Percentiles rank a stretch among this genome's conserved stretches.
phyloP scores from a whole-genome alignment of 495 filamentous ascomycete genomes.

The Xylaria longipes region DNA sequence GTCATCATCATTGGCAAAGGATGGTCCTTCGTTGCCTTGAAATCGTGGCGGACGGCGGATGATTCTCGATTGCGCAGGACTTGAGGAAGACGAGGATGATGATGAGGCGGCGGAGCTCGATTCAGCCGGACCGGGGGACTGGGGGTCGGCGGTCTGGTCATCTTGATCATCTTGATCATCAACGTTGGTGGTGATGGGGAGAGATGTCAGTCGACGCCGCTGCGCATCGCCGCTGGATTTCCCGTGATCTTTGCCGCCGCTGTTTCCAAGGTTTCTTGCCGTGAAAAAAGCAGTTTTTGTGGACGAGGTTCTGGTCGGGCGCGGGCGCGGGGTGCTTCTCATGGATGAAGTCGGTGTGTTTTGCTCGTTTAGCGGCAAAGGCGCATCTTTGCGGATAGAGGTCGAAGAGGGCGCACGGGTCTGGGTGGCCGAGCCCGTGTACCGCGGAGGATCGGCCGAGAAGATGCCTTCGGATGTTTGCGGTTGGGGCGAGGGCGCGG shows the following conservation, averaged over 20 bases:
- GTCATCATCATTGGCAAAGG: constrained; percentile 51
- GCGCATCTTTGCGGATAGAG: constrained; percentile 68
- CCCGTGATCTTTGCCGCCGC: constrained; percentile 29
- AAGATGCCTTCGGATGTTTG: constrained; percentile 51
- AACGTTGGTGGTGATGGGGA: constrained; percentile 38
- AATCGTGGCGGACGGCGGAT: constrained; percentile 65
- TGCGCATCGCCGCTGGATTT: constrained; percentile 34
- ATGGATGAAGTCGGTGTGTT: constrained; percentile 45
- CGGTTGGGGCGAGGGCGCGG: constrained; percentile 59
- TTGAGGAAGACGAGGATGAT: constrained; percentile 54
- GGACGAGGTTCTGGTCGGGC: constrained; percentile 65
- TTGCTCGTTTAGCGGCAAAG: constrained; percentile 56
- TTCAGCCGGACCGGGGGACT: constrained; percentile 46
- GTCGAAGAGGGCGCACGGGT: constrained; percentile 66
- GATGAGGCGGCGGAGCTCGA: constrained; percentile 43
- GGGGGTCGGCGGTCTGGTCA: constrained; percentile 33
- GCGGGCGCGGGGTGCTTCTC: constrained; percentile 45
- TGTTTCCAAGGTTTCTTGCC: constrained; percentile 37
- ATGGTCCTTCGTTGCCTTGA: constrained; percentile 45
- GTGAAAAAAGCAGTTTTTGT: constrained; percentile 58
- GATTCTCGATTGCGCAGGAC: constrained; percentile 56
- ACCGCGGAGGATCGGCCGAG: constrained; percentile 62
- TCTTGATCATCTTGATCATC: constrained; percentile 33
- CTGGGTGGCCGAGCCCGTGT: constrained; percentile 61
- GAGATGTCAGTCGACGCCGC: constrained; percentile 41